Evolutionary conservation across 2,329 filamentous ascomycete species (phyloP), one percentile per base, ranked within the genome.

Genomic region (Pestalotiopsis sp.): DNA sequence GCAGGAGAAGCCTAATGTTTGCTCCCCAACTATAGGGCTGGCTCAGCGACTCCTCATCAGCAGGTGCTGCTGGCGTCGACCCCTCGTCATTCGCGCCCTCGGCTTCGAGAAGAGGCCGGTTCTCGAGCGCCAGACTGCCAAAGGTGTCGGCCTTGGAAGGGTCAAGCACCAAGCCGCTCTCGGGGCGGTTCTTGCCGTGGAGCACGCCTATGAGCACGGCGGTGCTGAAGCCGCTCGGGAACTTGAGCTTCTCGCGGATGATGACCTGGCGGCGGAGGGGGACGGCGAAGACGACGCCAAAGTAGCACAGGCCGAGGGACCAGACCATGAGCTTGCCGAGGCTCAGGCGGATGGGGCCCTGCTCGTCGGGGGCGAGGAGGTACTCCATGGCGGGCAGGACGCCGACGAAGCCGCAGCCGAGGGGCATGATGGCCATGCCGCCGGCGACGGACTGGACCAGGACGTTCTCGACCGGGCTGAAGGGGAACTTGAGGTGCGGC

Each of bases 241-340:
- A 99, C 77, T 93, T 96, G 68, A 99, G 82, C 78, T 95, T 93
- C 82, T 99, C 96, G 68, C 92, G 84, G 67, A 99, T 93, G 70
- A 99, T 97, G 67, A 98, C 95, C 81, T 99, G 94, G 68, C 90
- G 92, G 61, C 96, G 88, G 67, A 98, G 78, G 0, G 96, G 96
- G 14, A 99, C 95, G 0, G 95, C 96, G 82, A 99, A 98, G 1
- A 98, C 91, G 1, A 98, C 96, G 0, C 96, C 96, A 78, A 99
- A 99, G 76, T 98, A 95, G 78, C 95, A 98, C 17, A 99, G 88
- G 0, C 96, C 96, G 66, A 99, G 80, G 31, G 94, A 93, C 96
- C 96, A 99, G 7, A 98, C 79, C 6, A 97, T 90, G 72, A 98
- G 82, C 78, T 94, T 94, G 84, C 90, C 89, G 49, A 93, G 86